Conservation (phyloP, 257 asterid genomes). For the Lavandula angustifolia region DNA sequence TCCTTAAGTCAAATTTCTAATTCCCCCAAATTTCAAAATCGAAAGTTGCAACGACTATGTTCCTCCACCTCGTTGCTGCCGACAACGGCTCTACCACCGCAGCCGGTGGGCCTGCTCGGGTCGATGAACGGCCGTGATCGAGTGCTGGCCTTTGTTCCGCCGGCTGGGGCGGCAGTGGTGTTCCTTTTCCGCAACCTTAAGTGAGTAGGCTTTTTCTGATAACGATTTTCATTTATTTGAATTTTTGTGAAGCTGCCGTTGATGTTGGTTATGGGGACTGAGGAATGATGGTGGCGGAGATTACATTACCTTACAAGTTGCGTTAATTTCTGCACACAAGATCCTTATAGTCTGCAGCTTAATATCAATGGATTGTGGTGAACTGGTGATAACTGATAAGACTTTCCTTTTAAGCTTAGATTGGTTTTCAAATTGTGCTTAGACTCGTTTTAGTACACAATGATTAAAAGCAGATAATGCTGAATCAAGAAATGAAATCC, state of each 20-base stretch:
- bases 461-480: constrained; percentile 12
- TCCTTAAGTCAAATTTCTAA: background rate
- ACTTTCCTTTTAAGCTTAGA: background rate
- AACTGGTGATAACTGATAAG: too few species aligned
- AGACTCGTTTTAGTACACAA: constrained; percentile 15
- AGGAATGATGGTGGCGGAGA: too few species aligned
- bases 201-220: constrained; percentile 1
- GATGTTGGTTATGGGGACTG: background rate
- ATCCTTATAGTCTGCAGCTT: background rate
- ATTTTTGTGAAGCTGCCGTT: background rate
- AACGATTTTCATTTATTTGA: background rate
- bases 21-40: background rate
- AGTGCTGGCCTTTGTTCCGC: background rate
- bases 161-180: constrained; percentile 3
- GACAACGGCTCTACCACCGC: background rate
- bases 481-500: constrained; percentile 12
- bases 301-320: background rate
- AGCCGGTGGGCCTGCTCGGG: background rate
- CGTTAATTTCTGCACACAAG: background rate
- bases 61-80: background rate
- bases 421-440: background rate
- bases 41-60: background rate
- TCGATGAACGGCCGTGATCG: constrained; percentile 2
- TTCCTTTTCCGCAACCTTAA: background rate
- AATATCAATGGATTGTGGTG: background rate